Conservation (phyloP, 2,329 filamentous ascomycete species). For the Colletotrichum somersetense region DNA sequence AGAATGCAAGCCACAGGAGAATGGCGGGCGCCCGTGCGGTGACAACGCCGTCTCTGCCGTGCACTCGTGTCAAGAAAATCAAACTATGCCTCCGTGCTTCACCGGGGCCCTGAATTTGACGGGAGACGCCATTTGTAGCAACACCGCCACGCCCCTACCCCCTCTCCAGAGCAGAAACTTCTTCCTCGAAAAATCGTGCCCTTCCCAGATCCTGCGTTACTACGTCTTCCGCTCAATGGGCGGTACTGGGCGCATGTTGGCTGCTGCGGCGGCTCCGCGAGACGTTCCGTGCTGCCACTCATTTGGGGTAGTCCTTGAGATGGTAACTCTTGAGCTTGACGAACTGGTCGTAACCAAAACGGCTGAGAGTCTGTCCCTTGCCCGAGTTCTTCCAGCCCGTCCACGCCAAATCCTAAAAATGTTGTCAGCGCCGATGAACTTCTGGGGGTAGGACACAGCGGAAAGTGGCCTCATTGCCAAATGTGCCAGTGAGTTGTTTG, state of each 20-base stretch:
- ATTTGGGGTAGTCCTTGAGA: constrained; percentile 83
- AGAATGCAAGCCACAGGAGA: not conserved
- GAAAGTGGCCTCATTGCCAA: constrained; percentile 38
- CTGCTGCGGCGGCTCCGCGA: constrained; percentile 2
- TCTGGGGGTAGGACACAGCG: constrained; percentile 33
- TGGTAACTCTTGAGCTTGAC: constrained; percentile 97
- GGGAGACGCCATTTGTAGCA: not conserved
- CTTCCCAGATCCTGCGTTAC: not conserved
- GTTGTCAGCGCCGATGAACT: constrained; percentile 13
- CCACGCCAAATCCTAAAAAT: constrained; percentile 85
- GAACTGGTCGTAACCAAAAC: constrained; percentile 94
- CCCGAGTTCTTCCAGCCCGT: constrained; percentile 98
- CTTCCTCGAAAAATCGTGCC: not conserved
- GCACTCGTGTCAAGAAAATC: constrained; percentile 3
- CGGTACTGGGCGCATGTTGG: not conserved
- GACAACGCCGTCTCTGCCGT: not conserved
- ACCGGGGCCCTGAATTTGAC: not conserved
- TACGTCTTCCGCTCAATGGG: not conserved
- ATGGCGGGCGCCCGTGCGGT: constrained; percentile 3
- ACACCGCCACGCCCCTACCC: not conserved
- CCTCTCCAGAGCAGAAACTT: not conserved
- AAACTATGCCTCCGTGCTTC: not conserved
- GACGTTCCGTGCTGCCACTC: constrained; percentile 43
- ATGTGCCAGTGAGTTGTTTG: not conserved
- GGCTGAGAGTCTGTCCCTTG: constrained; percentile 89